Conservation (phyloP, 2,329 filamentous ascomycete genomes). For the Capronia americana region DNA sequence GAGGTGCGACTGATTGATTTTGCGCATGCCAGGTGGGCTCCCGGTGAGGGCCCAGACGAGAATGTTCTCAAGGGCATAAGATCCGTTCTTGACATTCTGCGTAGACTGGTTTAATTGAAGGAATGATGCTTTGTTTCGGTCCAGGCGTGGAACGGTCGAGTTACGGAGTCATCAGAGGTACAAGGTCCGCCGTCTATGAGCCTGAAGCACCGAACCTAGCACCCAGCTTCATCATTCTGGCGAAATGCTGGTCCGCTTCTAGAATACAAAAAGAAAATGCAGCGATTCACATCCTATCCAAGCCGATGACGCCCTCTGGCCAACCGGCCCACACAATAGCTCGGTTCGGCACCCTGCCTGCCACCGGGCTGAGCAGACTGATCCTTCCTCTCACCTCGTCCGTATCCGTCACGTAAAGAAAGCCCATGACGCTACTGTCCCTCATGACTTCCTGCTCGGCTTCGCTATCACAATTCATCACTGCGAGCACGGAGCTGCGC, state of each 20-base stretch:
- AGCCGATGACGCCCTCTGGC: constrained; percentile 82
- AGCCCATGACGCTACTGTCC: constrained; percentile 85
- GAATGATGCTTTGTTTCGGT: not conserved
- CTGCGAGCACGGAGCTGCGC: constrained; percentile 81
- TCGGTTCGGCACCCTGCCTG: constrained; percentile 76
- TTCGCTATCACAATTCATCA: constrained; percentile 76
- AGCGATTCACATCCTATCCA: constrained; percentile 61
- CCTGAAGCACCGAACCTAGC: not conserved
- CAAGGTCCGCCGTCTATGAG: not conserved
- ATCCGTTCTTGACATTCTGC: constrained; percentile 73
- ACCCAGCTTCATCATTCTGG: not conserved
- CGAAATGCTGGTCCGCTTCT: not conserved
- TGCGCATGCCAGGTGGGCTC: constrained; percentile 85
- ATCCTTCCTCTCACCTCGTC: constrained; percentile 83
- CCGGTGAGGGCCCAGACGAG: constrained; percentile 82
- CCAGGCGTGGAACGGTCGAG: not conserved
- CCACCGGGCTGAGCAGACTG: constrained; percentile 81
- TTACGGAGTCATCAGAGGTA: not conserved
- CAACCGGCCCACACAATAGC: constrained; percentile 84
- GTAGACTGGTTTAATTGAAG: constrained; percentile 49
- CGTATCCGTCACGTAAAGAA: constrained; percentile 89
- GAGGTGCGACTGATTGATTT: constrained; percentile 93
- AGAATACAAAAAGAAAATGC: not conserved
- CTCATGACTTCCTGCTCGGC: constrained; percentile 72
- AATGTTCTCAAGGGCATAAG: constrained; percentile 78